These are phyloP conservation scores for Closterium sp. DNA, from an alignment of 139 green algal genomes.

Conservation along the genomic window DNA sequence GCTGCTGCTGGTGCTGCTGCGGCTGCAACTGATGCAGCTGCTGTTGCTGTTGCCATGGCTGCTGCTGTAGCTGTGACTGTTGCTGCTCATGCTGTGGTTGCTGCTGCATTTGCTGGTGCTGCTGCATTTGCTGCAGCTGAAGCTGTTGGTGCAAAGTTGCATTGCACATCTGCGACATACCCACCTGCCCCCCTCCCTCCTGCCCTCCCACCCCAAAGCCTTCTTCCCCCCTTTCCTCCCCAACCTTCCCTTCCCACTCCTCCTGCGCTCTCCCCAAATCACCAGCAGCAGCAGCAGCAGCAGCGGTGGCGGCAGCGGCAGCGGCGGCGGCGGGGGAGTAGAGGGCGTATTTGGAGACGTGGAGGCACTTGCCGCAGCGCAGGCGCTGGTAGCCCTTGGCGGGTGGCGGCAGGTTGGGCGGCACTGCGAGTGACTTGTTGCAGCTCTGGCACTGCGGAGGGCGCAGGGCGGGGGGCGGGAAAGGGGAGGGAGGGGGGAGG, in stretches of 20 bases:
- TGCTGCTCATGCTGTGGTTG: too few relatives aligned
- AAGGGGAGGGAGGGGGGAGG: neutral
- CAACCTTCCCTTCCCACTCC: neutral
- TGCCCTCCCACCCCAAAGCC: neutral
- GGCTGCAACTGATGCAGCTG: too few relatives aligned
- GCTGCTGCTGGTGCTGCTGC: neutral
- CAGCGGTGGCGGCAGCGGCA: neutral
- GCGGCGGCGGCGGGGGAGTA: neutral
- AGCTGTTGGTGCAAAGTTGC: neutral
- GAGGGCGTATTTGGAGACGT: conserved; percentile 4
- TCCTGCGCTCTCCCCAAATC: neutral
- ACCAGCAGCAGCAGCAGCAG: neutral
- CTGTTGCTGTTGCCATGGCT: too few relatives aligned
- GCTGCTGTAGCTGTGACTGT: too few relatives aligned
- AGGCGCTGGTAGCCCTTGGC: conserved; percentile 1
- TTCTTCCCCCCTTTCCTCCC: neutral
- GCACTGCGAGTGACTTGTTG: neutral
- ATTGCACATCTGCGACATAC: neutral
- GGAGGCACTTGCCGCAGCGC: conserved; percentile 19
- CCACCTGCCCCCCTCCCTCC: neutral
- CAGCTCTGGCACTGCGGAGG: conserved; percentile 15
- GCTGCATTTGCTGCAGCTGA: too few relatives aligned
- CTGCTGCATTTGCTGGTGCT: too few relatives aligned
- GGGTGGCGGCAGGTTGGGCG: neutral
- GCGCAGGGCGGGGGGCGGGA: too few relatives aligned